Conservation (phyloP, 129 eudicot genomes). For the Centella asiatica region DNA sequence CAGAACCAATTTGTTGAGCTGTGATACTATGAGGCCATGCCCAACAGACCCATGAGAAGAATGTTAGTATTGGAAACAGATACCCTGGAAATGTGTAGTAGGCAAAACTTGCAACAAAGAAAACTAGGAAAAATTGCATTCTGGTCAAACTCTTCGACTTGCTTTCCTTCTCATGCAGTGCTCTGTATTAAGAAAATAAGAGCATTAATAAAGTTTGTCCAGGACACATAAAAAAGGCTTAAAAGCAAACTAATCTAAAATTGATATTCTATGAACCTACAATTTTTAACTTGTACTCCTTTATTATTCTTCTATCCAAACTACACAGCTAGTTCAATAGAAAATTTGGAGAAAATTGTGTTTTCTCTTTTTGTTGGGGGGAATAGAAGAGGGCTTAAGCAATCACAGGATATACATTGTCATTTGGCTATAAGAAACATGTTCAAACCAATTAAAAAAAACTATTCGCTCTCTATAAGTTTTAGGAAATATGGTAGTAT, state of each 20-base stretch:
- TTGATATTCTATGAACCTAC: too few relatives aligned
- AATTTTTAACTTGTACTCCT: too few relatives aligned
- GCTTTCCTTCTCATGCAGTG: constrained; percentile 75
- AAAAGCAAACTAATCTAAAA: too few relatives aligned
- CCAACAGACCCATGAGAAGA: constrained; percentile 98
- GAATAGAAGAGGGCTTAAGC: not conserved
- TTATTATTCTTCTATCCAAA: too few relatives aligned
- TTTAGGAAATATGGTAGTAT: constrained; percentile 4
- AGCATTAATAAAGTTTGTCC: not conserved
- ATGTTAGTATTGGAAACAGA: constrained; percentile 73
- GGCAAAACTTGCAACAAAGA: constrained; percentile 61
- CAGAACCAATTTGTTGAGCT: constrained; percentile 86
- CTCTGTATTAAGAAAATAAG: constrained; percentile 31
- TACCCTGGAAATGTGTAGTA: constrained; percentile 90
- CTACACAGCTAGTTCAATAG: too few relatives aligned
- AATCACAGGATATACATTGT: too few relatives aligned
- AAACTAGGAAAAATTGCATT: constrained; percentile 72
- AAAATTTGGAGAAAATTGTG: too few relatives aligned
- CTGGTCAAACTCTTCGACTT: constrained; percentile 58
- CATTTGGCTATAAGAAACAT: not conserved
- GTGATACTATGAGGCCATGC: constrained; percentile 82
- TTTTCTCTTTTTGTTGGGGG: too few relatives aligned
- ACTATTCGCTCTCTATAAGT: not conserved
- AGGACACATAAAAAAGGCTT: not conserved
- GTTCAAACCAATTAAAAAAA: not conserved